phyloP scores from a whole-genome alignment of 2,329 filamentous ascomycete genomes.

The Herpotrichia juniperi region DNA sequence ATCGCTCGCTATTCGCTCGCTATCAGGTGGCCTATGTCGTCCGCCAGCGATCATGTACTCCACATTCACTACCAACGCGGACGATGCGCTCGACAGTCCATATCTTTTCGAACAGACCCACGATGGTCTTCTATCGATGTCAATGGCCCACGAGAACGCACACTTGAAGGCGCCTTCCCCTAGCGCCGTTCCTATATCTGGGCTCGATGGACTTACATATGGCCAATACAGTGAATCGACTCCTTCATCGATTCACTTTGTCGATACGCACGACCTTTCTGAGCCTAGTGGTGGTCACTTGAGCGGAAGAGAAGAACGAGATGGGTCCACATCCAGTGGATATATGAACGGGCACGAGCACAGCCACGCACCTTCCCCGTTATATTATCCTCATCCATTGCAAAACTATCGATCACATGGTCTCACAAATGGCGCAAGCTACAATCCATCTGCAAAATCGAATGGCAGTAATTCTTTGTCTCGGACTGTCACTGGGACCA shows the following conservation, averaged over 20 bases:
- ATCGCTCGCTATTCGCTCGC: conserved; percentile 22
- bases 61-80: conserved; percentile 38
- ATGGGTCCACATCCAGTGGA: conserved; percentile 36
- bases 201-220: conserved; percentile 40
- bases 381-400: conserved; percentile 31
- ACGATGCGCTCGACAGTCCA: conserved; percentile 40
- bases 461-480: conserved; percentile 15
- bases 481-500: conserved; percentile 15
- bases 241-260: conserved; percentile 47
- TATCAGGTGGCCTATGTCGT: conserved; percentile 38
- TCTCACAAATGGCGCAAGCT: conserved; percentile 14
- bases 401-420: conserved; percentile 25
- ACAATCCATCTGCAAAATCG: conserved; percentile 13
- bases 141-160: conserved; percentile 39
- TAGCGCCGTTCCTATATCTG: conserved; percentile 31
- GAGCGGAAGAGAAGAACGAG: conserved; percentile 37
- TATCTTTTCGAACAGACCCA: conserved; percentile 41
- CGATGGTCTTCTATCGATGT: conserved; percentile 38
- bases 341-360: conserved; percentile 33
- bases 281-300: conserved; percentile 40
- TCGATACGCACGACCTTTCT: conserved; percentile 43
- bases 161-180: conserved; percentile 39
- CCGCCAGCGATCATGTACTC: conserved; percentile 41
- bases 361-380: conserved; percentile 35
- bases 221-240: conserved; percentile 47